Conservation (phyloP, 2,329 filamentous ascomycete species). For the Raffaelea arxii region DNA sequence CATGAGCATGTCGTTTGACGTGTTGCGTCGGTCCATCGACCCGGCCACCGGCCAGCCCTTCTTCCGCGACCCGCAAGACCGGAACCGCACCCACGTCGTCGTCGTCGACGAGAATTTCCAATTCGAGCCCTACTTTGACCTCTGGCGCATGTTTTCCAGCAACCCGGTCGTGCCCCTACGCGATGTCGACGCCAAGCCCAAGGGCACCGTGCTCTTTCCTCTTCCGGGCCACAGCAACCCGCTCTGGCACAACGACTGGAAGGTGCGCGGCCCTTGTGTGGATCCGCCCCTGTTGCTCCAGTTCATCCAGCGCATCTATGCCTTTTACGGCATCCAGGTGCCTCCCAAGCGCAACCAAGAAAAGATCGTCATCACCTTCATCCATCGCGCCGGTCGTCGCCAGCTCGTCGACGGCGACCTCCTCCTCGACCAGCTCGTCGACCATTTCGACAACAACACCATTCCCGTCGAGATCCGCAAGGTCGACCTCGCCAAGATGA, state of each 20-base stretch:
- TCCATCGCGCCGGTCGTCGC: constrained; percentile 23
- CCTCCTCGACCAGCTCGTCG: constrained; percentile 15
- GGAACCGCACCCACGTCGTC: constrained; percentile 13
- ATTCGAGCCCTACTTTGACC: constrained; percentile 24
- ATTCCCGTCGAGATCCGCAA: constrained; percentile 5
- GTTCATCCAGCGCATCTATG: constrained; percentile 22
- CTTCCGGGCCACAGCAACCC: constrained; percentile 30
- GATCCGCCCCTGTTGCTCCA: constrained; percentile 20
- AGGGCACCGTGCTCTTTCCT: constrained; percentile 25
- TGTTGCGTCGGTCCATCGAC: constrained; percentile 7
- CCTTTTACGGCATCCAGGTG: constrained; percentile 13
- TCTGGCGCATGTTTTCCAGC: constrained; percentile 26
- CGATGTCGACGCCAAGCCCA: constrained; percentile 9
- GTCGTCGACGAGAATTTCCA: constrained; percentile 23
- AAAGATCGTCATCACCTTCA: constrained; percentile 22
- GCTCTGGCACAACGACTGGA: constrained; percentile 31
- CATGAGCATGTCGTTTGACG: constrained; percentile 10
- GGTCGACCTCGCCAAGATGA: constrained; percentile 28
- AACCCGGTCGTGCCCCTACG: constrained; percentile 18
- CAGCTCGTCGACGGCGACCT: constrained; percentile 18
- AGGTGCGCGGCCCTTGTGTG: constrained; percentile 18
- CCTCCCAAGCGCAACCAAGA: background rate
- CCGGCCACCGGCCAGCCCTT: background rate
- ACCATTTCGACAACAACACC: background rate
- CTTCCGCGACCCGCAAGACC: constrained; percentile 6